Base-by-base conservation (phyloP, 1,139 yeast species). In the Pichia sp. region DNA sequence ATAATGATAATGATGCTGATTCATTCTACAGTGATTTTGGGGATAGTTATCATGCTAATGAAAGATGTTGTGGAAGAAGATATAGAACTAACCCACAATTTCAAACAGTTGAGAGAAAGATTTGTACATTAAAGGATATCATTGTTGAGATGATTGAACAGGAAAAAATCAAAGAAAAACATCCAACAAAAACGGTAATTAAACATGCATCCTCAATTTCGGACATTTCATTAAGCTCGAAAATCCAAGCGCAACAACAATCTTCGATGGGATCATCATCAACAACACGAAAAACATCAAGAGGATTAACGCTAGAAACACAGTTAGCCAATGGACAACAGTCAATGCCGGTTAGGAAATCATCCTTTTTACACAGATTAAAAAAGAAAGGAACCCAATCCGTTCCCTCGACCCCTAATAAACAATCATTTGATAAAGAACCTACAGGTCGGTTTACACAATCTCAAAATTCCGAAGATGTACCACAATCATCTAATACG, bases 61-160 rank as follows among this genome's bases (percentile, higher is more conserved):
- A 33, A 22, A 20, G 18, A 8, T 15, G n/a, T 14, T 24, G 30
- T 21, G 16, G 23, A 23, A 29, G 18, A 7, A 11, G 35, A n/a
- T 16, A 24, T 11, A n/a, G 6, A 8, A 10, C 35, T 2, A 52
- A 47, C 33, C 50, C 52, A 1, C 49, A 50, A 29, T 48, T 44
- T 33, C 37, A 37, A 33, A 18, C 33, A 2, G 42, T 54, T 24
- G 54, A 48, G 29, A 46, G 44, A 4, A 44, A 46, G 15, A 50
- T 55, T 7, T 20, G 23, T 3, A 23, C 40, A 13, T 40, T 55
- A 11, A 52, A 45, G 22, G 48, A 49, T 22, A 22, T 45, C 8
- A 41, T 52, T 11, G 42, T 13, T 13, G 34, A 25, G 6, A 19
- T 31, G 6, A 29, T 40, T 11, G 31, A 35, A 4, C 20, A 33